Evolutionary conservation across 148 eudicot species (phyloP).

Genomic region (Rhododendron mucronatum): DNA sequence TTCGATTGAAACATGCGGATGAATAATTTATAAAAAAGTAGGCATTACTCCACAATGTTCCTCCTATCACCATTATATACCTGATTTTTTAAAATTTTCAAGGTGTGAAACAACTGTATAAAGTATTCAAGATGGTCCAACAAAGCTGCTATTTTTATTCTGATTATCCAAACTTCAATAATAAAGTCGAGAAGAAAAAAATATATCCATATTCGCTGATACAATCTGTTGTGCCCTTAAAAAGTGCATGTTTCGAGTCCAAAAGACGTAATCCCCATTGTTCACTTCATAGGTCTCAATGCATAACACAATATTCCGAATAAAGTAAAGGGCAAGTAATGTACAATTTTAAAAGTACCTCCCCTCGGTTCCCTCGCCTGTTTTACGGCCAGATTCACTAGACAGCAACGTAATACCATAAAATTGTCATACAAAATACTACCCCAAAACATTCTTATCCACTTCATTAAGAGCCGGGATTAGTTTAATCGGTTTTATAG

Average conservation of each 20-base stretch:
- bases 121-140: not conserved
- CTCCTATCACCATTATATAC: not conserved
- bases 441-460: not conserved
- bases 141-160: not conserved
- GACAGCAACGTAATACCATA: not conserved
- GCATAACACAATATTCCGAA: not conserved
- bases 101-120: not conserved
- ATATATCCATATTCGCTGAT: too few species aligned
- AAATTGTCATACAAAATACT: not conserved
- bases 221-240: too few species aligned
- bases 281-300: not conserved
- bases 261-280: too few species aligned
- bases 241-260: not conserved
- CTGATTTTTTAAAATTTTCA: not conserved
- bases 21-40: not conserved
- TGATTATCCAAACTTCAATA: not conserved
- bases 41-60: not conserved
- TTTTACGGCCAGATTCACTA: not conserved
- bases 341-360: not conserved
- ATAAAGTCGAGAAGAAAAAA: not conserved
- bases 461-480: not conserved
- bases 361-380: not conserved
- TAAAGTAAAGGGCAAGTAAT: not conserved
- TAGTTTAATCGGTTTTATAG: not conserved
- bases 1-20: not conserved